Conservation (phyloP, 2,329 filamentous ascomycete genomes). For the Beauveria varroae region DNA sequence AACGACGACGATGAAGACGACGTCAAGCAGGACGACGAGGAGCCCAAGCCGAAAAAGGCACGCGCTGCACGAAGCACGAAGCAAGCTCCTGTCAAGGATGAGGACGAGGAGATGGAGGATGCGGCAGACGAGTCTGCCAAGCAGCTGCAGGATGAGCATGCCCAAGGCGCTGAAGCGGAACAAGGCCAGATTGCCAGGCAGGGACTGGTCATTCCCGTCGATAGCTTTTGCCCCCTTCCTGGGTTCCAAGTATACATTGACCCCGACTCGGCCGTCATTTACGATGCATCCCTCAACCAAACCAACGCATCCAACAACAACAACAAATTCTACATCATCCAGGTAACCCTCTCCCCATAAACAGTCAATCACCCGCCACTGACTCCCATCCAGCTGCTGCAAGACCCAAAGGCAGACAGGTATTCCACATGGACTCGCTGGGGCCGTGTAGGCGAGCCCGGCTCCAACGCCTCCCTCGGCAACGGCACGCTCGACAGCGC, state of each 20-base stretch:
- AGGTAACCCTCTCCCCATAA: conserved; percentile 37
- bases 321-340: conserved; percentile 77
- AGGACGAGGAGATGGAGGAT: conserved; percentile 18
- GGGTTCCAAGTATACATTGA: conserved; percentile 57
- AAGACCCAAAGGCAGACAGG: conserved; percentile 24
- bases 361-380: background rate
- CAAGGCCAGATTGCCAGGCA: conserved; percentile 40
- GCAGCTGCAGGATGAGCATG: conserved; percentile 23
- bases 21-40: conserved; percentile 28
- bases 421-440: conserved; percentile 68
- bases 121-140: conserved; percentile 24
- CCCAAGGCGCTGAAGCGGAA: conserved; percentile 26
- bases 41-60: conserved; percentile 32
- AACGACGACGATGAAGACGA: conserved; percentile 32
- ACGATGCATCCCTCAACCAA: conserved; percentile 73
- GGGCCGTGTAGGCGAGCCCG: conserved; percentile 65
- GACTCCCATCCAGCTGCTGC: conserved; percentile 31
- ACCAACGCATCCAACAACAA: conserved; percentile 65
- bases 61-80: conserved; percentile 21
- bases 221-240: conserved; percentile 33
- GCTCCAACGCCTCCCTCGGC: conserved; percentile 40
- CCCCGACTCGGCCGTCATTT: conserved; percentile 53
- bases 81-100: conserved; percentile 16
- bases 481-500: conserved; percentile 35
- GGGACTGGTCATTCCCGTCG: conserved; percentile 41